These are phyloP conservation scores for Geoglossum cookeanum DNA, from an alignment of 2,329 filamentous ascomycete genomes.

Conservation along the genomic window DNA sequence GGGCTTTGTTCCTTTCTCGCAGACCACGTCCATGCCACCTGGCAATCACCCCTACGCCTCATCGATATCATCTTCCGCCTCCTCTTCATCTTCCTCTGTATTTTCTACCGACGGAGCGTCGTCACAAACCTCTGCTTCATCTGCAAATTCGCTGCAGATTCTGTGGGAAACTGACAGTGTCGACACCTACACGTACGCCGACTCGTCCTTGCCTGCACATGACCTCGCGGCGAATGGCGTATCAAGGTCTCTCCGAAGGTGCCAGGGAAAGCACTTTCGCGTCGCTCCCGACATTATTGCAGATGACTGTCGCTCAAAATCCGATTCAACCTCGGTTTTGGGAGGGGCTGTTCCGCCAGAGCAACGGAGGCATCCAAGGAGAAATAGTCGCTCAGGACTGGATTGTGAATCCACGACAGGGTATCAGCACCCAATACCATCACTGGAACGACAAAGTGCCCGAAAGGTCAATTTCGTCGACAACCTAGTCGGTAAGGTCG, in stretches of 20 bases:
- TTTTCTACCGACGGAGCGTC: conserved; percentile 51
- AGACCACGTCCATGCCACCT: neutral
- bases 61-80: conserved; percentile 54
- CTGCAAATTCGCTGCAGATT: conserved; percentile 39
- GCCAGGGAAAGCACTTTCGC: conserved; percentile 7
- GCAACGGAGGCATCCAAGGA: conserved; percentile 40
- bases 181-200: conserved; percentile 12
- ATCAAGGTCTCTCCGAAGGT: neutral
- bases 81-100: conserved; percentile 56
- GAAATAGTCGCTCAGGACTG: conserved; percentile 6
- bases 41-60: conserved; percentile 41
- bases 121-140: conserved; percentile 50
- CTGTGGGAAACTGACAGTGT: conserved; percentile 22
- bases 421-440: conserved; percentile 45
- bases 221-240: neutral
- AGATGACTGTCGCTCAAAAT: conserved; percentile 11
- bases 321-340: conserved; percentile 9
- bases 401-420: conserved; percentile 17
- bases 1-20: conserved; percentile 2
- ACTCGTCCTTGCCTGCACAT: conserved; percentile 7
- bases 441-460: conserved; percentile 70
- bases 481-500: conserved; percentile 78
- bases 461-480: conserved; percentile 92
- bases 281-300: conserved; percentile 16
- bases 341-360: conserved; percentile 33